Base-by-base conservation (phyloP, 2,329 filamentous ascomycete species). In the Phialocephala sp. region DNA sequence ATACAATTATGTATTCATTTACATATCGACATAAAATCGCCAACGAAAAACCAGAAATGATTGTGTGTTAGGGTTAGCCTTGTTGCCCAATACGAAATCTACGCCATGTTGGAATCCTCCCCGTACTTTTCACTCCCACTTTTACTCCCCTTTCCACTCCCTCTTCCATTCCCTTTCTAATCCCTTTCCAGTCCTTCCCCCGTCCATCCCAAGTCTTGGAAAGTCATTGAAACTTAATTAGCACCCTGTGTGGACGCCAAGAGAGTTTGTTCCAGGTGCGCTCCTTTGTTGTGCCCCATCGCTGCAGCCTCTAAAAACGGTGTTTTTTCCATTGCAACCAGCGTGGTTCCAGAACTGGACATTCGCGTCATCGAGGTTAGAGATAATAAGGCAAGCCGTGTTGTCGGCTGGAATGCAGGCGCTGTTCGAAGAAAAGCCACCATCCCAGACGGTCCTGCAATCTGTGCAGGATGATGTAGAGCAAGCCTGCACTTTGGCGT, bases 311-410 rank as follows among this genome's bases (percentile, higher is more conserved):
- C 43, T n/a, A n/a, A n/a, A 45, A 3, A 45, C 43, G 3, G 43
- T 45, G n/a, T 20, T 20, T 20, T 8, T 20, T n/a, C 43, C 43
- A 18, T 45, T 45, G 8, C n/a, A 45, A 2, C 8, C 43, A 20
- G 15, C n/a, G 43, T 45, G 43, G n/a, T 45, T 45, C 43, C n/a
- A 45, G n/a, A 45, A 45, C 43, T 45, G 43, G 8, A 45, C n/a
- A 20, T 45, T 45, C n/a, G 43, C 43, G 8, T 45, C 43, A 20
- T 45, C n/a, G n/a, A 45, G 43, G 43, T 45, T 45, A 8, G 43
- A 45, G 43, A 45, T 20, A 9, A 45, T 45, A n/a, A 45, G 43
- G 18, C 43, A 45, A 20, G 43, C 43, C 4, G n/a, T 45, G 15
- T 45, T 45, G 43, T n/a, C n/a, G 43, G 43, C 43, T 20, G 15